A percentile compares a stretch with the other conserved stretches of the same genome.
These are phyloP conservation scores for Sarocladiaceae sp. DNA, from an alignment of 2,329 filamentous ascomycete genomes.

Conservation along the genomic window DNA sequence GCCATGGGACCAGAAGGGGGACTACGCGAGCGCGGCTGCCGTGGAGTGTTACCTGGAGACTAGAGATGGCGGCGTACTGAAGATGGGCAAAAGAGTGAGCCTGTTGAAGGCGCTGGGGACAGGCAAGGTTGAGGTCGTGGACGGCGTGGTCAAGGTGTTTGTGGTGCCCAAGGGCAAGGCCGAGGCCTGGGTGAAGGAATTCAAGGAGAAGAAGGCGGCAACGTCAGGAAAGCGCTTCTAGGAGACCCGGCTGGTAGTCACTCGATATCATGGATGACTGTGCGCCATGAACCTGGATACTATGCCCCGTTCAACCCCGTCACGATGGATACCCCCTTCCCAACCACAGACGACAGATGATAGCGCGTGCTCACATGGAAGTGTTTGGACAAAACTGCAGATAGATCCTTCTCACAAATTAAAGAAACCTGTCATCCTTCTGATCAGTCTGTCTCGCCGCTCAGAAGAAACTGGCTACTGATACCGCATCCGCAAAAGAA, in stretches of 20 bases:
- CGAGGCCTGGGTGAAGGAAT: conserved; percentile 72
- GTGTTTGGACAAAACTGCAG: too few relatives aligned
- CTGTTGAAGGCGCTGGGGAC: conserved; percentile 67
- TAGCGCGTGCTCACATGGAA: too few relatives aligned
- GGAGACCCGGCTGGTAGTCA: neutral
- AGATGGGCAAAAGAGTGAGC: conserved; percentile 78
- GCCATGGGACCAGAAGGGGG: conserved; percentile 78
- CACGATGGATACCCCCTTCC: too few relatives aligned
- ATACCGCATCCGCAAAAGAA: neutral
- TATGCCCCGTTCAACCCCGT: too few relatives aligned
- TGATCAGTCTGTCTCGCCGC: too few relatives aligned
- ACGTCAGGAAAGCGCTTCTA: conserved; percentile 27
- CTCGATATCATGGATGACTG: neutral
- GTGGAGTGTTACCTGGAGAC: conserved; percentile 94
- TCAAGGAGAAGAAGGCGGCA: conserved; percentile 66
- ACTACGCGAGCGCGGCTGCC: conserved; percentile 52
- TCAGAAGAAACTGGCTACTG: neutral
- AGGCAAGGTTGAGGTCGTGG: conserved; percentile 79
- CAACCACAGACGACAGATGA: too few relatives aligned
- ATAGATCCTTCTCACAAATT: too few relatives aligned
- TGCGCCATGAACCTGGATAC: too few relatives aligned
- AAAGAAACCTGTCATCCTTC: too few relatives aligned
- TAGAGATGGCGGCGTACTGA: conserved; percentile 68
- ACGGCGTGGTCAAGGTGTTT: conserved; percentile 76
- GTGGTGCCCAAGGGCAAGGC: conserved; percentile 69